A percentile compares a stretch with the other conserved stretches of the same genome.
Evolutionary conservation across 805 yeast species (phyloP).

Genomic region (Spathaspora hagerdaliae): DNA sequence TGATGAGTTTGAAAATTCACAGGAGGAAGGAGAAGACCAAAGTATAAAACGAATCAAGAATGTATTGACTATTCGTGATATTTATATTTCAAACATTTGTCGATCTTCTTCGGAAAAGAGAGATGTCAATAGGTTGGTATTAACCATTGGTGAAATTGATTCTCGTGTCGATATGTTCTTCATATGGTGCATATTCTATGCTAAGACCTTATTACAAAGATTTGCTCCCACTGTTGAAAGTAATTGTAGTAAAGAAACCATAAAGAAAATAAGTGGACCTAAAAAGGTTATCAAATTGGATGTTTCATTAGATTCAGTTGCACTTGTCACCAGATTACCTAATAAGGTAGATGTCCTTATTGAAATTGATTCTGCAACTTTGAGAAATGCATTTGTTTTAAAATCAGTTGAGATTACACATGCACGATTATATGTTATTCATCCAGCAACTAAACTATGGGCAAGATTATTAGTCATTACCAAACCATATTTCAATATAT

Average conservation of each 20-base stretch:
- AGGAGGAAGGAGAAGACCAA: conserved; percentile 11
- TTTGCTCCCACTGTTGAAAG: conserved; percentile 30
- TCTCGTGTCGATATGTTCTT: conserved; percentile 37
- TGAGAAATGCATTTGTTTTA: conserved; percentile 20
- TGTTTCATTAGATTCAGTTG: conserved; percentile 26
- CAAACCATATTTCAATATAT: conserved; percentile 11
- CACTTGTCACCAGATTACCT: conserved; percentile 43
- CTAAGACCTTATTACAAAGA: conserved; percentile 26
- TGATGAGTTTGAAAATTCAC: conserved; percentile 7
- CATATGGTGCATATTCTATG: conserved; percentile 40
- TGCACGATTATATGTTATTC: conserved; percentile 44
- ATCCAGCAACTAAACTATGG: conserved; percentile 46
- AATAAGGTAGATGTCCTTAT: conserved; percentile 43
- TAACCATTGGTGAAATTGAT: conserved; percentile 33
- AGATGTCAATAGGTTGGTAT: conserved; percentile 22
- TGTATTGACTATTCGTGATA: conserved; percentile 26
- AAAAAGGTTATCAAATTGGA: conserved; percentile 24
- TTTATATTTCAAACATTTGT: conserved; percentile 19
- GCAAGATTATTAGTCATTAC: conserved; percentile 33
- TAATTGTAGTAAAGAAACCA: conserved; percentile 22
- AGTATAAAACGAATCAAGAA: conserved; percentile 25
- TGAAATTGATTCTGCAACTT: conserved; percentile 35
- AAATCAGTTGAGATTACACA: conserved; percentile 30
- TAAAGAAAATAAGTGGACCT: conserved; percentile 15
- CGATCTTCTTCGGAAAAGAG: conserved; percentile 9